These are phyloP conservation scores for Cercophora scortea DNA, from an alignment of 495 filamentous ascomycete genomes.

Conservation along the genomic window DNA sequence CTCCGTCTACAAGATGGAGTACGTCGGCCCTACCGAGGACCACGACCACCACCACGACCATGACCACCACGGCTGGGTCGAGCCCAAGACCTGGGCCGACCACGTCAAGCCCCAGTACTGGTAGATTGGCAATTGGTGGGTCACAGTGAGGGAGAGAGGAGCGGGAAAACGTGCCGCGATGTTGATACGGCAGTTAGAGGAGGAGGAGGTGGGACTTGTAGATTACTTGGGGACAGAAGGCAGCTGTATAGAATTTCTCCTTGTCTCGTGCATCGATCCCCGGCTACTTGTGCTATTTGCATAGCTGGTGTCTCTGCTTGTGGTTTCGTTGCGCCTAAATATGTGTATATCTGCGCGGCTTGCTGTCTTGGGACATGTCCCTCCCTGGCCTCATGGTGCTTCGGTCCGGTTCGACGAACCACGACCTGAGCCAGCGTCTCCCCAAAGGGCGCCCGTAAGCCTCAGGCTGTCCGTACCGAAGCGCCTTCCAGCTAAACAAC, in stretches of 20 bases:
- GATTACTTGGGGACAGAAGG: constrained; percentile 3
- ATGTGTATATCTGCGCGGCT: no score
- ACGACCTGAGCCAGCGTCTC: background rate
- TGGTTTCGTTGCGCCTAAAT: no score
- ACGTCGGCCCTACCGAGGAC: constrained; percentile 74
- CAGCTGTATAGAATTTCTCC: constrained; percentile 12
- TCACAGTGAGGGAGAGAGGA: background rate
- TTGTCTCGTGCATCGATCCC: background rate
- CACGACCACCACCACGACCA: constrained; percentile 44
- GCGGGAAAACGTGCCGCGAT: background rate
- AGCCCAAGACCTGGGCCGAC: constrained; percentile 90
- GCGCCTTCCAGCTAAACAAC: no score
- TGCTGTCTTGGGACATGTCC: background rate
- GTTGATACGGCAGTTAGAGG: background rate
- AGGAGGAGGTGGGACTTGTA: constrained; percentile 8
- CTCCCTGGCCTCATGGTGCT: background rate
- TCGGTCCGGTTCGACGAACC: background rate
- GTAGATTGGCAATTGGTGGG: constrained; percentile 35
- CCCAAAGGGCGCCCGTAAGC: no score
- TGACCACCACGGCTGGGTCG: constrained; percentile 53
- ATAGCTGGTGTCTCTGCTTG: no score
- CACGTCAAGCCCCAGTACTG: constrained; percentile 88
- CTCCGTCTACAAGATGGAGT: constrained; percentile 92
- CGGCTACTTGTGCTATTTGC: no score
- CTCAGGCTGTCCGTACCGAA: no score